Evolutionary conservation across 1,284 basidiomycete species (phyloP).

Genomic region (Erythrobasidium hasegawianum): DNA sequence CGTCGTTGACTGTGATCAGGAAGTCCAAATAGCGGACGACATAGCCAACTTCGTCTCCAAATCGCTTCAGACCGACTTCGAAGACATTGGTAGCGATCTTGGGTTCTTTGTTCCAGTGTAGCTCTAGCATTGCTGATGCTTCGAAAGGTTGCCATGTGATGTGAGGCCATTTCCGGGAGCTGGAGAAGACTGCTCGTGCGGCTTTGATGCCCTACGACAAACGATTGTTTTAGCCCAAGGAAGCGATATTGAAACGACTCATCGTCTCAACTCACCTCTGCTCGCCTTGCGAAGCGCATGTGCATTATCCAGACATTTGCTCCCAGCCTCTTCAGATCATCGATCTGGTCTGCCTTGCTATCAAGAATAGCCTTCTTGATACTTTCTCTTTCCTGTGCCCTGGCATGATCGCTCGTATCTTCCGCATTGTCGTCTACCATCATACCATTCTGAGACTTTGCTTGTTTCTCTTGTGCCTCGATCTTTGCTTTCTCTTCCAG

Average conservation of each 20-base stretch:
- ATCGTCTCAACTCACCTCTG: conserved; percentile 55
- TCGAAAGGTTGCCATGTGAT: conserved; percentile 92
- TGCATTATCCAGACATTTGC: conserved; percentile 70
- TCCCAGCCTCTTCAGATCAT: conserved; percentile 54
- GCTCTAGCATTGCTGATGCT: conserved; percentile 81
- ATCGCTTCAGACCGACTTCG: conserved; percentile 84
- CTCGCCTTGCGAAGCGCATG: conserved; percentile 84
- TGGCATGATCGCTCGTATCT: conserved; percentile 54
- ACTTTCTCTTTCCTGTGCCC: conserved; percentile 52
- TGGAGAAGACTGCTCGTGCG: conserved; percentile 72
- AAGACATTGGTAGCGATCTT: conserved; percentile 86
- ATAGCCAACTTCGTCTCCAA: conserved; percentile 76
- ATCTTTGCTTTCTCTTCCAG: conserved; percentile 44
- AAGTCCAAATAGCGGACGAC: conserved; percentile 87
- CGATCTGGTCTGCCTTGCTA: conserved; percentile 48
- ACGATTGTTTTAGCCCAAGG: neutral
- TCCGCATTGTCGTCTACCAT: conserved; percentile 42
- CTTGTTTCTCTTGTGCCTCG: conserved; percentile 37
- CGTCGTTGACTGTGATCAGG: conserved; percentile 90
- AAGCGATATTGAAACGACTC: neutral
- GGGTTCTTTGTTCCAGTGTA: conserved; percentile 84
- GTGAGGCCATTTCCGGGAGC: conserved; percentile 78
- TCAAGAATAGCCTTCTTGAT: conserved; percentile 47
- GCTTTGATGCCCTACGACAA: conserved; percentile 61
- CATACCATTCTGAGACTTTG: conserved; percentile 37